Evolutionary conservation across 2,329 filamentous ascomycete species (phyloP).

Genomic region (Zymoseptoria tritici): DNA sequence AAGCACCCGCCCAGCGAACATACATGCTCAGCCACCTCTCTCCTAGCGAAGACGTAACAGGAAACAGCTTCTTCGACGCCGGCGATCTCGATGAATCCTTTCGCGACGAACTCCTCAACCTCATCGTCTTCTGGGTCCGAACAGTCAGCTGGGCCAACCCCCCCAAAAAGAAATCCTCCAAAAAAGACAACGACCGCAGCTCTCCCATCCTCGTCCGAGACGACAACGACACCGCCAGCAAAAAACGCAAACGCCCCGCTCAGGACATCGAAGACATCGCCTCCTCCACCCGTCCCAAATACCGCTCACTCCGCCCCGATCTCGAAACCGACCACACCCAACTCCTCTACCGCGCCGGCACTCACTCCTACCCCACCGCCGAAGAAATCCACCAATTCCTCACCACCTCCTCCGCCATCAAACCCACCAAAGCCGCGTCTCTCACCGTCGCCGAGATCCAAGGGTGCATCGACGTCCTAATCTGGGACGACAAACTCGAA

Average conservation of each 20-base stretch:
- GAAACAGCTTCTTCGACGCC: slow-evolving; percentile 90
- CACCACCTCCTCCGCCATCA: slow-evolving; percentile 60
- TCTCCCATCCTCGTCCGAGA: slow-evolving; percentile 7
- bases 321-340: slow-evolving; percentile 20
- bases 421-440: slow-evolving; percentile 51
- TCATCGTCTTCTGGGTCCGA: slow-evolving; percentile 68
- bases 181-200: slow-evolving; percentile 1
- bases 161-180: slow-evolving; percentile 20
- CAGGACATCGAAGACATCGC: slow-evolving; percentile 27
- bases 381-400: slow-evolving; percentile 69
- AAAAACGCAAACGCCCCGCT: slow-evolving; percentile 22
- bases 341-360: slow-evolving; percentile 25
- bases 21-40: slow-evolving; percentile 84
- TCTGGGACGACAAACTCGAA: slow-evolving; percentile 81
- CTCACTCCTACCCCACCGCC: slow-evolving; percentile 68
- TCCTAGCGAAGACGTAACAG: slow-evolving; percentile 83
- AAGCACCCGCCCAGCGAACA: slow-evolving; percentile 86
- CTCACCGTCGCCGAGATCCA: slow-evolving; percentile 65
- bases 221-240: slow-evolving; percentile 8
- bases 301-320: slow-evolving; percentile 16
- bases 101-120: slow-evolving; percentile 66
- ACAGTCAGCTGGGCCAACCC: slow-evolving; percentile 61
- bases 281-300: slow-evolving; percentile 10
- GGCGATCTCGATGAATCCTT: slow-evolving; percentile 84
- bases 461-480: slow-evolving; percentile 78